Base-by-base conservation (phyloP, 2,329 filamentous ascomycete genomes). In the Tolypocladium amazonense region DNA sequence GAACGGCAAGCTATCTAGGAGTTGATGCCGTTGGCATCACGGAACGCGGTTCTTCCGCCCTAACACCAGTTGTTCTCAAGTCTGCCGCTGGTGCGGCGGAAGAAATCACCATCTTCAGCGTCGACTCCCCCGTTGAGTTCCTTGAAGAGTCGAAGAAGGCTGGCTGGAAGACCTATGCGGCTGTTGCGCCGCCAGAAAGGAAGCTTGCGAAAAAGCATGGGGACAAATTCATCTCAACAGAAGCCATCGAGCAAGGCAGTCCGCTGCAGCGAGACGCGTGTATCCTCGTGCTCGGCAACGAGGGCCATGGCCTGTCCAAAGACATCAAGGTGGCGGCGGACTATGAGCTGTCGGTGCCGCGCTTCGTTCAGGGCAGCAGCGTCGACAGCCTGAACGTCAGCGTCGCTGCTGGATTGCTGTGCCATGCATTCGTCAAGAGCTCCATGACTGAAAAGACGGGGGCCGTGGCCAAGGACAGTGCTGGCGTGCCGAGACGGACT, bases 311-410 rank as follows among this genome's bases (percentile, higher is more conserved):
- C 1, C 73, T 96, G 54, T 77, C 82, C n/a, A 77, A 78, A 58
- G 79, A 81, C 60, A 74, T 94, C 62, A 84, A 83, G 65, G 83
- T 81, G 50, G 79, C 83, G 60, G 87, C 89, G 0, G 85, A 96
- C 65, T 78, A 77, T 37, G 79, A 86, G 65, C 67, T 88, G 5
- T 83, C 86, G 8, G 90, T 99, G 58, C 81, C 80, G 64, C 82
- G 71, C 71, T 81, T 72, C 64, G 80, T 73, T 50, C 76, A 69
- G 63, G 77, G 67, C 70, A 81, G 68, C 71, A 85, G 65, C 70
- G 85, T 99, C 3, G 93, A 97, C 73, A 96, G 92, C 72, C 75
- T 99, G 71, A 97, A 99, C 70, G 94, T 97, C 45, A 91, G 90
- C 69, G 92, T 96, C 25, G 93, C 94, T 1, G 85, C 90, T 8